These are phyloP conservation scores for Colletotrichum lini DNA, from an alignment of 2,329 filamentous ascomycete species.

Conservation along the genomic window DNA sequence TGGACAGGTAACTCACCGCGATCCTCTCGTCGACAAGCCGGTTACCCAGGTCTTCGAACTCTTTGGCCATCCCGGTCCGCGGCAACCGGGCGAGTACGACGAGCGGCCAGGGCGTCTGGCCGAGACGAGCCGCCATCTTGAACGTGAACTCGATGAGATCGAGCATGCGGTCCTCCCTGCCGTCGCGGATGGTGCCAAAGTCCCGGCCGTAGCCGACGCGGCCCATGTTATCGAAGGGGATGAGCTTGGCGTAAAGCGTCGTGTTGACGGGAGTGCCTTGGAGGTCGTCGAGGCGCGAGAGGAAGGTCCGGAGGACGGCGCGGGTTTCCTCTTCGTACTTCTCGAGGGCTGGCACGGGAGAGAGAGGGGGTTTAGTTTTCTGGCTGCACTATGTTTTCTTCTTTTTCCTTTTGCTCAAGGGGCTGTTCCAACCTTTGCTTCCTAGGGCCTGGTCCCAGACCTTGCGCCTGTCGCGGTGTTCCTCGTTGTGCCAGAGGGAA, in stretches of 20 bases:
- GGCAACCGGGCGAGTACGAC: slow-evolving; percentile 37
- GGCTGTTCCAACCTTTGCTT: slow-evolving; percentile 38
- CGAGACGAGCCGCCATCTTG: slow-evolving; percentile 38
- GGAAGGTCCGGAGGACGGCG: slow-evolving; percentile 44
- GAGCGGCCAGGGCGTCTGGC: slow-evolving; percentile 46
- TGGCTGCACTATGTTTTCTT: too few relatives aligned
- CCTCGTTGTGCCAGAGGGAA: slow-evolving; percentile 41
- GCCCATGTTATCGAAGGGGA: slow-evolving; percentile 51
- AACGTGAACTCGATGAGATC: slow-evolving; percentile 45
- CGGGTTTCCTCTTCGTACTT: slow-evolving; percentile 44
- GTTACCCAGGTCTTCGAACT: slow-evolving; percentile 63
- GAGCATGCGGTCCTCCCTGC: slow-evolving; percentile 46
- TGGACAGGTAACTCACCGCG: slow-evolving; percentile 23
- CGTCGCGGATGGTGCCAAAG: slow-evolving; percentile 46
- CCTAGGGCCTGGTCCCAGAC: slow-evolving; percentile 48
- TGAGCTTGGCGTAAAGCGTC: slow-evolving; percentile 46
- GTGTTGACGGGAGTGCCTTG: slow-evolving; percentile 44
- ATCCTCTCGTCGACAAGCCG: slow-evolving; percentile 48
- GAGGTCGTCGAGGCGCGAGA: slow-evolving; percentile 43
- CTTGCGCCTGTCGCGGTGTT: slow-evolving; percentile 46
- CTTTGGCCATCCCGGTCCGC: slow-evolving; percentile 33
- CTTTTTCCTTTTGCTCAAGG: too few relatives aligned
- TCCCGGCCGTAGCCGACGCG: slow-evolving; percentile 46
- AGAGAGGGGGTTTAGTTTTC: too few relatives aligned
- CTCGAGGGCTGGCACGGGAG: slow-evolving; percentile 38